Conservation (phyloP, 495 filamentous ascomycete genomes). For the Lasiosphaeriaceae sp. region DNA sequence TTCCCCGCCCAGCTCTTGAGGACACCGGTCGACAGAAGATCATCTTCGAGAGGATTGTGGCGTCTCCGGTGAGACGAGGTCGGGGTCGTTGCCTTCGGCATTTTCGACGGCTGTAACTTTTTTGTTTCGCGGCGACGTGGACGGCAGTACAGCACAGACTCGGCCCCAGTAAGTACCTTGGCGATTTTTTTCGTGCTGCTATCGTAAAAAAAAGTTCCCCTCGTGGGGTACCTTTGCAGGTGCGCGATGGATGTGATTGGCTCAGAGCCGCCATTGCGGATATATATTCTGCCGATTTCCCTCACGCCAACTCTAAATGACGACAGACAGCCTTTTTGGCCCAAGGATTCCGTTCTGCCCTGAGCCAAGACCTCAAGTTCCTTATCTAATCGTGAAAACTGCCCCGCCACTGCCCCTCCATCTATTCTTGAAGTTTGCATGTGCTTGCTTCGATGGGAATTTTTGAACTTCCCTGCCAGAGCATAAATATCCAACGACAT, state of each 20-base stretch:
- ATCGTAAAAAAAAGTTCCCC: conserved; percentile 20
- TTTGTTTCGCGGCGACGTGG: background rate
- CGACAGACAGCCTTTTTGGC: no score
- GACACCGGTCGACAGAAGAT: conserved; percentile 62
- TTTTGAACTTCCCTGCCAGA: no score
- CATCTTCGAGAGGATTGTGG: conserved; percentile 71
- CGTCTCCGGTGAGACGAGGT: conserved; percentile 39
- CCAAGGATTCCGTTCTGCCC: no score
- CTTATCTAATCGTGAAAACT: background rate
- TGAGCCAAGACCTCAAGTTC: no score
- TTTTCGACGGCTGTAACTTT: conserved; percentile 17
- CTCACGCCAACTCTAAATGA: no score
- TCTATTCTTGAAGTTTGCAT: background rate
- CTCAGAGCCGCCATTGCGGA: background rate
- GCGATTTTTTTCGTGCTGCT: conserved; percentile 20
- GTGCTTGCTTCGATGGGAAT: background rate
- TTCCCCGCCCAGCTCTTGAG: conserved; percentile 50
- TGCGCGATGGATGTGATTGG: conserved; percentile 13
- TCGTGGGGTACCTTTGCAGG: conserved; percentile 15
- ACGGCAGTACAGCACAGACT: background rate
- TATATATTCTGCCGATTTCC: conserved; percentile 14
- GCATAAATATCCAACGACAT: no score
- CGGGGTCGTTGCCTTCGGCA: conserved; percentile 51
- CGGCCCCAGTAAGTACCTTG: background rate
- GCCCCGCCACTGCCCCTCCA: conserved; percentile 4